Conservation (phyloP, 1,284 basidiomycete genomes). For the Trichosporon asahii region DNA sequence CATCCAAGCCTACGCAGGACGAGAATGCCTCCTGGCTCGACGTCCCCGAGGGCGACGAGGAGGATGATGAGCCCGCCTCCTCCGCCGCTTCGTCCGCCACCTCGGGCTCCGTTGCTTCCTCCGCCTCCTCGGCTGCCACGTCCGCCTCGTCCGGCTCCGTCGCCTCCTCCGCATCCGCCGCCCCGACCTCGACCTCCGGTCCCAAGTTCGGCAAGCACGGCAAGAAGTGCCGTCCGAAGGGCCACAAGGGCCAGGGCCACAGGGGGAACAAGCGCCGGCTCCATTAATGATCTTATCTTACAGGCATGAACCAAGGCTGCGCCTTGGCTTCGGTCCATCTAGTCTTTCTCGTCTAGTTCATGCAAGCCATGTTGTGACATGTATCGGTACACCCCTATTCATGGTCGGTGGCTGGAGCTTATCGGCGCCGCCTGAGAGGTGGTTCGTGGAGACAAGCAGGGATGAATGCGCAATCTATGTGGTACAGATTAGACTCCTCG, state of each 20-base stretch:
- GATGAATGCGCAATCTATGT: too few relatives aligned
- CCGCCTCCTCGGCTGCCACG: neutral
- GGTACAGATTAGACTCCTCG: too few relatives aligned
- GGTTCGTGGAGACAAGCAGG: too few relatives aligned
- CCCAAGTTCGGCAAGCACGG: neutral
- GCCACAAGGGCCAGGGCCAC: neutral
- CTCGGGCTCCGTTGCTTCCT: neutral
- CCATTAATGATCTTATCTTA: too few relatives aligned
- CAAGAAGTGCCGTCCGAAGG: slow-evolving; percentile 5
- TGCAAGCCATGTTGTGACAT: neutral
- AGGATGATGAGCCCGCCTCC: neutral
- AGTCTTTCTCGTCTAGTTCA: neutral
- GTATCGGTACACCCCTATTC: too few relatives aligned
- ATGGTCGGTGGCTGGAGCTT: too few relatives aligned
- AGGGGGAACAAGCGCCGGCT: too few relatives aligned
- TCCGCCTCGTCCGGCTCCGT: neutral
- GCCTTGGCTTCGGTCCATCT: too few relatives aligned
- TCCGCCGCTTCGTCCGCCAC: too few relatives aligned
- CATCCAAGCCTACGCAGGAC: neutral
- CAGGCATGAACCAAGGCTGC: too few relatives aligned
- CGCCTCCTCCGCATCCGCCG: neutral
- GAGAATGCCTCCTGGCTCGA: neutral
- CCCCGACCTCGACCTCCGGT: neutral
- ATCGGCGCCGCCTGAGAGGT: too few relatives aligned
- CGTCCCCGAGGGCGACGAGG: neutral